Evolutionary conservation across 176 grass and related monocot species (phyloP).

Genomic region (Echinochloa phyllopogon): DNA sequence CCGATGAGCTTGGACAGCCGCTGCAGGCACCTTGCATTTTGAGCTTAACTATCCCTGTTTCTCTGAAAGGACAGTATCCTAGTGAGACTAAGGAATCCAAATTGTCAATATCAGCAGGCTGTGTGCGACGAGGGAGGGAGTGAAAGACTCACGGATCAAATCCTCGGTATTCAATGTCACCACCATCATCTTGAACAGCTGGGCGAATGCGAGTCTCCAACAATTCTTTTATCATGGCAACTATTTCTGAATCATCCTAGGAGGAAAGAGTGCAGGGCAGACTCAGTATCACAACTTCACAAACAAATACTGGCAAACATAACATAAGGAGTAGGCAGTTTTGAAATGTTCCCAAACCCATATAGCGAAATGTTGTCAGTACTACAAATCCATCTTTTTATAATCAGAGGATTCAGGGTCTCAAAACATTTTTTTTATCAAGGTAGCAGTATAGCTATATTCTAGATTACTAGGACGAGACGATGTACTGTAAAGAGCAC

Average conservation of each 20-base stretch:
- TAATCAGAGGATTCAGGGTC: background rate
- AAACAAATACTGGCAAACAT: conserved; percentile 15
- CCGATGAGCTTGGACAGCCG: conserved; percentile 93
- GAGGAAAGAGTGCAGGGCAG: background rate
- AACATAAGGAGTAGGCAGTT: background rate
- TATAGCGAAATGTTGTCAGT: background rate
- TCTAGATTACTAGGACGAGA: background rate
- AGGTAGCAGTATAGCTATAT: background rate
- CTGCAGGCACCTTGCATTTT: conserved; percentile 99
- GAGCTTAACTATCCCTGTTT: conserved; percentile 87
- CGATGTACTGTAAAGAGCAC: background rate
- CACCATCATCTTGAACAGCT: conserved; percentile 98
- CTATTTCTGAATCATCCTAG: conserved; percentile 99
- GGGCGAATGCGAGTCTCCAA: conserved; percentile 94
- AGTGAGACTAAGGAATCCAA: conserved; percentile 14
- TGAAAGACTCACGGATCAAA: conserved; percentile 76
- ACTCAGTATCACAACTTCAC: conserved; percentile 41
- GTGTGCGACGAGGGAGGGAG: background rate
- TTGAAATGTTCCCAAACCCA: background rate
- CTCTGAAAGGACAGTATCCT: conserved; percentile 54
- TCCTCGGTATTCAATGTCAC: conserved; percentile 93
- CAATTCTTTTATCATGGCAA: conserved; percentile 99
- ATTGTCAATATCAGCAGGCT: background rate
- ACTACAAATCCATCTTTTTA: background rate
- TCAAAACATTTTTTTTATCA: background rate